Percentiles rank a stretch among this genome's conserved stretches.
Evolutionary conservation across 2,329 filamentous ascomycete species (phyloP).

Genomic region (Nigrograna mackinnonii): DNA sequence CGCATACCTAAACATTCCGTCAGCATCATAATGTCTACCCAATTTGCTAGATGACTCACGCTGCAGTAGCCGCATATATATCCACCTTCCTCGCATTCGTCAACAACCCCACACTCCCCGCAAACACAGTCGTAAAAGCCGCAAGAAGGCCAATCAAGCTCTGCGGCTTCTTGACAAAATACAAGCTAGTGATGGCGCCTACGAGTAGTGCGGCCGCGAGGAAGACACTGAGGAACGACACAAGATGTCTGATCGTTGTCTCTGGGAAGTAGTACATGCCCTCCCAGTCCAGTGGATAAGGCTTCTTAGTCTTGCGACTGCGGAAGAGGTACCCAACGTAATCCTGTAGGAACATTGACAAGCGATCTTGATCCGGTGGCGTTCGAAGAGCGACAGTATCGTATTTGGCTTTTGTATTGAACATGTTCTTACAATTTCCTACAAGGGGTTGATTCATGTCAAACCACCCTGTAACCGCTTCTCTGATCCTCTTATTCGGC

Average conservation of each 20-base stretch:
- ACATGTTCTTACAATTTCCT: too few species aligned
- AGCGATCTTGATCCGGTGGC: slow-evolving; percentile 19
- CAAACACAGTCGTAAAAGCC: slow-evolving; percentile 3
- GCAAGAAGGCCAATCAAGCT: slow-evolving; percentile 4
- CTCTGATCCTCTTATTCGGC: too few species aligned
- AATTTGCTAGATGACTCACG: not conserved
- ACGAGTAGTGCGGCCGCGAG: slow-evolving; percentile 8
- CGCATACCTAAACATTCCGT: slow-evolving; percentile 1
- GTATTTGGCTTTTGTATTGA: too few species aligned
- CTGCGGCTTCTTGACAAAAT: slow-evolving; percentile 1
- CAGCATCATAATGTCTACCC: not conserved
- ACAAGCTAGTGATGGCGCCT: slow-evolving; percentile 3
- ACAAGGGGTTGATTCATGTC: too few species aligned
- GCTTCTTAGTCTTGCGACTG: not conserved
- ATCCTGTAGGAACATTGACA: slow-evolving; percentile 26
- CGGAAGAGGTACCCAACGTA: slow-evolving; percentile 13
- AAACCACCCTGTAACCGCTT: too few species aligned
- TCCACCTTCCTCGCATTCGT: slow-evolving; percentile 3
- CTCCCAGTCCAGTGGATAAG: not conserved
- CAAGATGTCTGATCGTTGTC: slow-evolving; percentile 3
- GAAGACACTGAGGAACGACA: slow-evolving; percentile 7
- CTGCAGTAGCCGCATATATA: slow-evolving; percentile 2
- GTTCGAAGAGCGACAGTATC: slow-evolving; percentile 24
- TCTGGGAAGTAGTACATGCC: slow-evolving; percentile 8
- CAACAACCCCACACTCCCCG: slow-evolving; percentile 1